Percentiles rank a stretch among this genome's conserved stretches.
Conservation (phyloP, 2,329 filamentous ascomycete species). For the Hansfordia pulvinata region DNA sequence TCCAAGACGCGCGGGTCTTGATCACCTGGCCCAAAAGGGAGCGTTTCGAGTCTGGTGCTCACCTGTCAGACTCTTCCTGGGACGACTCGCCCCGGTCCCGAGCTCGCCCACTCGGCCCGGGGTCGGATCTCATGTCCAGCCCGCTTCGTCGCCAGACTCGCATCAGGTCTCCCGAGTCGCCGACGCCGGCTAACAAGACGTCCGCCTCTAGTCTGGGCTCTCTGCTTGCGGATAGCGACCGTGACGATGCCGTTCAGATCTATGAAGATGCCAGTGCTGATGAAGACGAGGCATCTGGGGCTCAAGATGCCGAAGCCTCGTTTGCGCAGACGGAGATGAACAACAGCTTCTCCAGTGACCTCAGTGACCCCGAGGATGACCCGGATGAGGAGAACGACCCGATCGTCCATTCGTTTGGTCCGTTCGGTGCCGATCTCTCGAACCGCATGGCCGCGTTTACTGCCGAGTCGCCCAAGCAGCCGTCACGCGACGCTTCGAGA, state of each 20-base stretch:
- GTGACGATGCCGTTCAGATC: slow-evolving; percentile 42
- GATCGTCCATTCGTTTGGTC: slow-evolving; percentile 81
- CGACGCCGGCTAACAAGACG: slow-evolving; percentile 31
- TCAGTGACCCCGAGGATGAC: slow-evolving; percentile 45
- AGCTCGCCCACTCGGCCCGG: slow-evolving; percentile 12
- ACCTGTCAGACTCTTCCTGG: slow-evolving; percentile 56
- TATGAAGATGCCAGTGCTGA: slow-evolving; percentile 59
- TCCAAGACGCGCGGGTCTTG: slow-evolving; percentile 82
- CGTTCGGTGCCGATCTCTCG: slow-evolving; percentile 77
- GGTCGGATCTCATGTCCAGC: slow-evolving; percentile 38
- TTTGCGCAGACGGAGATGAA: slow-evolving; percentile 37
- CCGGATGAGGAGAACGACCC: slow-evolving; percentile 92
- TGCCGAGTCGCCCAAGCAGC: slow-evolving; percentile 48
- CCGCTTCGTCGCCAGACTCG: slow-evolving; percentile 40
- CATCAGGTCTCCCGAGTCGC: slow-evolving; percentile 64
- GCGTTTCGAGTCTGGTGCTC: slow-evolving; percentile 30
- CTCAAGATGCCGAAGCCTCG: slow-evolving; percentile 14
- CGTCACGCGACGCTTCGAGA: slow-evolving; percentile 9
- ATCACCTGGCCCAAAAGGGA: slow-evolving; percentile 68
- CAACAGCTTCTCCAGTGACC: slow-evolving; percentile 43
- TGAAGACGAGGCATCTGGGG: slow-evolving; percentile 28
- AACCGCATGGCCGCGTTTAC: slow-evolving; percentile 68
- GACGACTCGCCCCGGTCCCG: slow-evolving; percentile 44
- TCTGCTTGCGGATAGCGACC: slow-evolving; percentile 24
- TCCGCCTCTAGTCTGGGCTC: slow-evolving; percentile 30